Evolutionary conservation across 2,329 filamentous ascomycete genomes (phyloP), one percentile per base, ranked within the genome.

Genomic region (Elsinoe necatrix): DNA sequence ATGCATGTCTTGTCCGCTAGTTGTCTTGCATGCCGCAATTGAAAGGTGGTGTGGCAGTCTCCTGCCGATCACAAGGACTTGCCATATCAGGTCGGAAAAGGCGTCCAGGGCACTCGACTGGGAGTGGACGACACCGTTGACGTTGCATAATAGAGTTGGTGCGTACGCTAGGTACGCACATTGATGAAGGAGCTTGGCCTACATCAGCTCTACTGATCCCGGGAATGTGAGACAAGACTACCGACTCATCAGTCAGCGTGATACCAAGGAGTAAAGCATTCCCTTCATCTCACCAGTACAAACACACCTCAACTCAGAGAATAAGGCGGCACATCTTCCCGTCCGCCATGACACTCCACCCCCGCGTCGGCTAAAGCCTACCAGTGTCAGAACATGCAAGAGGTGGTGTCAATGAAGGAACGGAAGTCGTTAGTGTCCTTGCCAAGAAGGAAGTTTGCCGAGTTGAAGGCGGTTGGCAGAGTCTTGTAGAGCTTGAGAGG

Each of bases 61-160:
- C 48, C 31, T 39, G 48, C 48, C 25, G 48, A 52, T 52, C 48
- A 23, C 16, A 20, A 52, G 16, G 48, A 52, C 48, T 52, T 52
- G 48, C 48, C 48, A 20, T 39, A 52, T 37, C 29, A 52, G 48
- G 48, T 35, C 34, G 48, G 20, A 23, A 48, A 39, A 34, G 48
- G 48, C 34, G 48, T 35, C 48, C 20, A 52, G 48, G 48, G 31
- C 39, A 29, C 48, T 34, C 29, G 31, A 52, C 25, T 52, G 25
- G 31, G 48, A 52, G 16, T 18, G 48, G 31, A 52, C 29, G 4
- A 37, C n/a, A 23, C 29, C 20, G 48, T 52, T 52, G 48, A 52
- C 48, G 48, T 52, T 52, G 48, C 48, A 37, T 52, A 31, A 52
- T 52, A 39, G 48, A 52, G 31, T 52, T 52, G 31, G 48, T 35